Conservation (phyloP, 2,329 filamentous ascomycete genomes). For the Moelleriella libera region DNA sequence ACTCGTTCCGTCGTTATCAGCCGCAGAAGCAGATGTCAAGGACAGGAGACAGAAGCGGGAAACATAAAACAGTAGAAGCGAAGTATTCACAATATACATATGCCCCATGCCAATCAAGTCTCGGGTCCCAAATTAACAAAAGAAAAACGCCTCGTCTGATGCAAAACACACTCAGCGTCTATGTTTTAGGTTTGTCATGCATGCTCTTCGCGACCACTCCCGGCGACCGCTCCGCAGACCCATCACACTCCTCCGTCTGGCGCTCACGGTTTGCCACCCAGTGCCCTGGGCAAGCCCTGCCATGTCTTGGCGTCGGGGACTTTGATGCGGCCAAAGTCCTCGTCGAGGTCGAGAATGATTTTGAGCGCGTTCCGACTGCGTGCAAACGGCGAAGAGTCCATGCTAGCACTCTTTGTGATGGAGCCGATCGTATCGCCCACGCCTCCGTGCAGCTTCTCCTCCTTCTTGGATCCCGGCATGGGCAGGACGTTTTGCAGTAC, state of each 20-base stretch:
- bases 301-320: slow-evolving; percentile 39
- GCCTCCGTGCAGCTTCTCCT: slow-evolving; percentile 39
- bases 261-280: slow-evolving; percentile 23
- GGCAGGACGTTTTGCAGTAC: slow-evolving; percentile 72
- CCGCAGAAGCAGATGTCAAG: too few species aligned
- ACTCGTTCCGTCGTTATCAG: too few species aligned
- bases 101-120: too few species aligned
- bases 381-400: slow-evolving; percentile 33
- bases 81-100: too few species aligned
- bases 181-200: background rate
- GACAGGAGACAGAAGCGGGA: too few species aligned
- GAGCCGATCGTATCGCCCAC: slow-evolving; percentile 47
- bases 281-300: slow-evolving; percentile 35
- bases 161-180: slow-evolving; percentile 2
- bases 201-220: background rate
- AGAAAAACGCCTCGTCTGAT: slow-evolving; percentile 8
- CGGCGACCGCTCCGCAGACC: too few species aligned
- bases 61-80: too few species aligned
- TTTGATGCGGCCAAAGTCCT: slow-evolving; percentile 73
- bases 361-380: slow-evolving; percentile 82
- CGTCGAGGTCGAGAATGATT: slow-evolving; percentile 86
- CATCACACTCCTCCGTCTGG: background rate
- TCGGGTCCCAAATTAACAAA: background rate
- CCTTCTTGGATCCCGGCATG: slow-evolving; percentile 45
- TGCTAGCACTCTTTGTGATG: slow-evolving; percentile 8